Base-by-base conservation (phyloP, 805 yeast species). In the Priceomyces carsonii region DNA sequence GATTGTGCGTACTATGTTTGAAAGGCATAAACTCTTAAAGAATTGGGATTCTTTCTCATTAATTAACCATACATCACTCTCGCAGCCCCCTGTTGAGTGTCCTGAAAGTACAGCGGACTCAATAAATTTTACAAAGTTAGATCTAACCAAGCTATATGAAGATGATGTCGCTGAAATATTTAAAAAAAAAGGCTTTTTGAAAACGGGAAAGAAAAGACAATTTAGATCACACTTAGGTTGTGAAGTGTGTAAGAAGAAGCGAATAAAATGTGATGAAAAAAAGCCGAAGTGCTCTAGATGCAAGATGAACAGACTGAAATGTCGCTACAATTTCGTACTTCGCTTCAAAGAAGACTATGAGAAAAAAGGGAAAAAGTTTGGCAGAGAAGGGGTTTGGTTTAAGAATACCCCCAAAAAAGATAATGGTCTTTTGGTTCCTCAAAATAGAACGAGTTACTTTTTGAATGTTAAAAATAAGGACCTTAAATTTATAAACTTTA, bases 381-480 rank as follows among this genome's bases (percentile, higher is more conserved):
- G 62, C 2, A 34, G 62, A 17, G 60, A 57, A 38, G 60, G 62
- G 4, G 53, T 54, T 1, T 51, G 58, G 58, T 39, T 43, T 6
- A 55, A 52, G 13, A 29, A 40, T 6, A 36, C 35, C 13, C 24
- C 26, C 23, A 19, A 13, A 19, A 34, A 29, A 18, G 18, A 22
- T 13, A 36, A 33, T 3, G 36, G 39, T 1, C 43, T 46, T 8
- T 39, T 50, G 27, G 40, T 43, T 9, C 12, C 23, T 20, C 44
- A 40, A 31, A 40, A 47, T 22, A 37, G 36, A 23, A 22, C 24
- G 8, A 37, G 53, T 3, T 32, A 42, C 29, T 59, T 48, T 38
- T 23, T 34, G 8, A 15, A 27, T 8, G 38, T 55, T 13, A 40
- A 33, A 12, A 46, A 54, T 26, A 33, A 42, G 9, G 29, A 38